Percentiles rank a stretch among this genome's conserved stretches.
These are phyloP conservation scores for Climacium dendroides DNA, from an alignment of 225 moss, liverwort and hornwort genomes.

Conservation along the genomic window DNA sequence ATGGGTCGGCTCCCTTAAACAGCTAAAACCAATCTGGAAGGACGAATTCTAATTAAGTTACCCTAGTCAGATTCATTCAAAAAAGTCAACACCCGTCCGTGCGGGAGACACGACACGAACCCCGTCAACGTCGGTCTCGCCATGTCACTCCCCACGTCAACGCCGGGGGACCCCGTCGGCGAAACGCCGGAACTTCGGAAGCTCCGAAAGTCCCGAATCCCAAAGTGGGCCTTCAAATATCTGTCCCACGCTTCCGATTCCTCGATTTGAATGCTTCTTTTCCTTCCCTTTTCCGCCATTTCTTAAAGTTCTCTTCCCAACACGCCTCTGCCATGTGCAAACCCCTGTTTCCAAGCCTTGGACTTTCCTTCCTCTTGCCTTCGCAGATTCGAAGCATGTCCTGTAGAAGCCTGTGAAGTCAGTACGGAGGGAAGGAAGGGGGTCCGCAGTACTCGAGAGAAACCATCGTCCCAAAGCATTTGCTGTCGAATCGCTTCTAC, in stretches of 20 bases:
- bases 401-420: not conserved
- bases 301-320: not conserved
- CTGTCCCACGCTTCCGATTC: not conserved
- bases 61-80: not conserved
- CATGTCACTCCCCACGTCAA: not conserved
- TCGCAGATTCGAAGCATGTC: not conserved
- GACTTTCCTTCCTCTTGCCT: not conserved
- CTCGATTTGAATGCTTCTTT: not conserved
- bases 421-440: not conserved
- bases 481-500: not conserved
- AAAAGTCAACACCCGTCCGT: not conserved
- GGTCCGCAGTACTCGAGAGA: not conserved
- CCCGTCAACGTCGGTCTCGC: not conserved
- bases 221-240: not conserved
- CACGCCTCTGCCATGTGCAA: not conserved
- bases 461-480: not conserved
- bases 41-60: no score
- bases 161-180: not conserved
- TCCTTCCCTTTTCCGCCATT: not conserved
- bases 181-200: not conserved
- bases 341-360: not conserved
- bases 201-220: not conserved
- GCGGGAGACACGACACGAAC: not conserved
- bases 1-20: no score
- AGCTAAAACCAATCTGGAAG: no score